Conservation (phyloP, 2,329 filamentous ascomycete genomes). For the Botrytis aclada region DNA sequence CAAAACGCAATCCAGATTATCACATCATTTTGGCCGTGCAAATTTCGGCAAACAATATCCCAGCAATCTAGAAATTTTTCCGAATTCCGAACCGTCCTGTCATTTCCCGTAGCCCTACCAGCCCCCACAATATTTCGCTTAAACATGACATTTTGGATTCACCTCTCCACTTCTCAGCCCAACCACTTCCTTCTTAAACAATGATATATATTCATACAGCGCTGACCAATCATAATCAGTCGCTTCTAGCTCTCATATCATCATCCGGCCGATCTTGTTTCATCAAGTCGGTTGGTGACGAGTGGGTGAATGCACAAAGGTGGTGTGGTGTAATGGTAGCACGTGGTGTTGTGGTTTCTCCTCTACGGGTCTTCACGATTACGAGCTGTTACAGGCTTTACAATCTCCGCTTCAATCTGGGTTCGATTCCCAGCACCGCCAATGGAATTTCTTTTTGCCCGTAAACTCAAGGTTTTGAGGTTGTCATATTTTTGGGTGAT, state of each 20-base stretch:
- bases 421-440: slow-evolving; percentile 20
- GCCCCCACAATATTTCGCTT: slow-evolving; percentile 3
- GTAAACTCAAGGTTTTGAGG: background rate
- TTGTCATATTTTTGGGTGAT: background rate
- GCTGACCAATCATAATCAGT: background rate
- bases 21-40: background rate
- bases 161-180: background rate
- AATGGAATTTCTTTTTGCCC: background rate
- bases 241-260: background rate
- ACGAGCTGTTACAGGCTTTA: background rate
- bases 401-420: slow-evolving; percentile 15
- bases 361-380: slow-evolving; percentile 8
- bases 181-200: background rate
- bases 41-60: background rate
- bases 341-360: slow-evolving; percentile 20
- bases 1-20: background rate
- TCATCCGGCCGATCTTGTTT: background rate
- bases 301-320: background rate
- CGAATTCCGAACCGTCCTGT: background rate
- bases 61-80: background rate
- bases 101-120: background rate
- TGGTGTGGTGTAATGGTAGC: slow-evolving; percentile 21
- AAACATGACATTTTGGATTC: background rate
- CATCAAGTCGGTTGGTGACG: slow-evolving; percentile 12
- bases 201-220: background rate